Conservation (phyloP, 2,329 filamentous ascomycete genomes). For the Phialocephala subalpina region DNA sequence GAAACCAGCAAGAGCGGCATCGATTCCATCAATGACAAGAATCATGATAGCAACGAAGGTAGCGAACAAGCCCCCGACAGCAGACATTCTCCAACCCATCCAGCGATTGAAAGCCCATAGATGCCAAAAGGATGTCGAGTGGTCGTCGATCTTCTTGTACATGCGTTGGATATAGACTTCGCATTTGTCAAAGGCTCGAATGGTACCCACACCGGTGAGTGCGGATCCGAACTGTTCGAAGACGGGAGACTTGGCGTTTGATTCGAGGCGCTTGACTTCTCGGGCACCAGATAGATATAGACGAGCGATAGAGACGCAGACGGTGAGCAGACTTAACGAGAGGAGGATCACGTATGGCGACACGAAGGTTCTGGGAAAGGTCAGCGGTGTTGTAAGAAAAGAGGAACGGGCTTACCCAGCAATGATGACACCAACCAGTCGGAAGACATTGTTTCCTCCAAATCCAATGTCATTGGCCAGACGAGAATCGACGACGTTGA, state of each 20-base stretch:
- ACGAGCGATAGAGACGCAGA: conserved; percentile 65
- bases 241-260: conserved; percentile 78
- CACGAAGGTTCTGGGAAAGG: conserved; percentile 62
- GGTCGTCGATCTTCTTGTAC: conserved; percentile 73
- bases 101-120: conserved; percentile 79
- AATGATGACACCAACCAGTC: conserved; percentile 70
- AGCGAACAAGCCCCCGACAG: conserved; percentile 75
- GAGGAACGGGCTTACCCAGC: conserved; percentile 55
- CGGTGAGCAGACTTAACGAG: conserved; percentile 62
- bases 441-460: conserved; percentile 65
- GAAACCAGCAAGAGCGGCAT: conserved; percentile 77
- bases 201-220: conserved; percentile 76
- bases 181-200: conserved; percentile 77
- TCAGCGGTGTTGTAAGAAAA: conserved; percentile 63
- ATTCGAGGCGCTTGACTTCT: conserved; percentile 80
- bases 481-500: conserved; percentile 74
- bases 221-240: conserved; percentile 82
- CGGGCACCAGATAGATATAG: conserved; percentile 75
- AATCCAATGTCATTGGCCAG: conserved; percentile 70
- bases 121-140: conserved; percentile 71
- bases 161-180: conserved; percentile 74
- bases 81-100: conserved; percentile 76
- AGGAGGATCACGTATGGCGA: conserved; percentile 72
- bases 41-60: conserved; percentile 71
- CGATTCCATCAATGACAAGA: conserved; percentile 65